Conservation (phyloP, 306 rosid species). For the Casuarina equisetifolia region DNA sequence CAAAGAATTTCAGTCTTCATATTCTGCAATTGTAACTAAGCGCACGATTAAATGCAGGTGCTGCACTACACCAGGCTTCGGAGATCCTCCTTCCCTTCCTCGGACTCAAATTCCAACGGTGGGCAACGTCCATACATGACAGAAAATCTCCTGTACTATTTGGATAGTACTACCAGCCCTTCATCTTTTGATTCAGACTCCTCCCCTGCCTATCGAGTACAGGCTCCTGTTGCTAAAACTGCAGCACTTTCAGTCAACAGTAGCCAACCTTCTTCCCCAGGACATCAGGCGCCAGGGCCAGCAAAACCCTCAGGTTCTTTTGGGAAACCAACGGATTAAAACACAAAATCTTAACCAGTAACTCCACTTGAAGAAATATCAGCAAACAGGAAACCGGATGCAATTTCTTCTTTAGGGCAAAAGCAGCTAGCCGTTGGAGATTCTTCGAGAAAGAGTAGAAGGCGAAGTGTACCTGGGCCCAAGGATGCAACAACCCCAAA, state of each 20-base stretch:
- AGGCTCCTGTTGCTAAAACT: constrained; percentile 15
- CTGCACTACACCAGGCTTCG: constrained; percentile 72
- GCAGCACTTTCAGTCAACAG: constrained; percentile 23
- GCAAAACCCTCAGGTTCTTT: constrained; percentile 32
- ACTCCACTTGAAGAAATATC: constrained; percentile 56
- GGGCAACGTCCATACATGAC: constrained; percentile 47
- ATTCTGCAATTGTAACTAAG: not conserved
- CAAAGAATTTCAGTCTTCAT: not conserved
- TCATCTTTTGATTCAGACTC: constrained; percentile 88
- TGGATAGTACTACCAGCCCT: constrained; percentile 72
- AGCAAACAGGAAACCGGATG: constrained; percentile 29
- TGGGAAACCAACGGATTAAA: constrained; percentile 26
- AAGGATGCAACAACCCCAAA: constrained; percentile 44
- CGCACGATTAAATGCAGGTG: constrained; percentile 50
- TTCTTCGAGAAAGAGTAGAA: constrained; percentile 46
- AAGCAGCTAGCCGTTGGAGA: constrained; percentile 47
- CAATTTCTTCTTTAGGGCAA: constrained; percentile 35
- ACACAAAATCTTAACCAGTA: constrained; percentile 34
- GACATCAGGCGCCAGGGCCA: constrained; percentile 30
- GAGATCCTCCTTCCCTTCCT: constrained; percentile 58
- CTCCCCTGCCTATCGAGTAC: constrained; percentile 30
- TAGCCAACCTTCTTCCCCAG: constrained; percentile 21
- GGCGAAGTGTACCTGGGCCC: constrained; percentile 35
- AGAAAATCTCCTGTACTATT: constrained; percentile 76
- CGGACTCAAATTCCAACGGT: constrained; percentile 28